Evolutionary conservation across 2,329 filamentous ascomycete species (phyloP).

Genomic region (Colletotrichum endophyticum): DNA sequence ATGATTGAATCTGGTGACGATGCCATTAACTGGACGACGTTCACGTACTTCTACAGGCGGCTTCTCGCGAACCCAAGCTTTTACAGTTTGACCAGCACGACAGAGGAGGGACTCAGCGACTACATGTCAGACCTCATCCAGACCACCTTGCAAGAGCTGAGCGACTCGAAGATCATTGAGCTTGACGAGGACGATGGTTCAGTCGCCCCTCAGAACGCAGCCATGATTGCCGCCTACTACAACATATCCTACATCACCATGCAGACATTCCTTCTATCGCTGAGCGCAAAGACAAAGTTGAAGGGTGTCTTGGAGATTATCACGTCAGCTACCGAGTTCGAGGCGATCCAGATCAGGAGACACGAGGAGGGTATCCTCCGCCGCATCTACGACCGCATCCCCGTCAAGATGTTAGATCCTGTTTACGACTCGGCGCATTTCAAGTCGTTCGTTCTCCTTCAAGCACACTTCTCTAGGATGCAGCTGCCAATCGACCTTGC

Average conservation of each 20-base stretch:
- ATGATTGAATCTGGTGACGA: constrained; percentile 96
- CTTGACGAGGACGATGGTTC: constrained; percentile 93
- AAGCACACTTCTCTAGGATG: constrained; percentile 98
- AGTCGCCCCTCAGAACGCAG: constrained; percentile 88
- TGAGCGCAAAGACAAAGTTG: constrained; percentile 87
- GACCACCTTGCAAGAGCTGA: constrained; percentile 85
- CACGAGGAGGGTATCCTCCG: constrained; percentile 89
- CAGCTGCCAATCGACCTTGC: constrained; percentile 93
- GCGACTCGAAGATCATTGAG: constrained; percentile 94
- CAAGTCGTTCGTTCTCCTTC: constrained; percentile 96
- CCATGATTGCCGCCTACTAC: constrained; percentile 99
- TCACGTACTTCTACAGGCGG: constrained; percentile 97
- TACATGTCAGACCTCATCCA: constrained; percentile 96
- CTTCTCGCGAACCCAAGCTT: constrained; percentile 95
- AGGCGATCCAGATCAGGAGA: constrained; percentile 89
- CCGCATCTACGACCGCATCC: constrained; percentile 91
- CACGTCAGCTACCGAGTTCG: constrained; percentile 95
- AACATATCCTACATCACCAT: constrained; percentile 99
- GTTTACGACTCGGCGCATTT: constrained; percentile 95
- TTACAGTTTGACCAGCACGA: constrained; percentile 87
- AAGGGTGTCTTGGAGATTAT: constrained; percentile 98
- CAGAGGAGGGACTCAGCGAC: constrained; percentile 90
- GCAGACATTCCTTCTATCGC: constrained; percentile 95
- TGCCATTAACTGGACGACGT: constrained; percentile 97
- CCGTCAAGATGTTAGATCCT: constrained; percentile 90